phyloP scores from a whole-genome alignment of 2,329 filamentous ascomycete species.

The Alternaria gansuensis region DNA sequence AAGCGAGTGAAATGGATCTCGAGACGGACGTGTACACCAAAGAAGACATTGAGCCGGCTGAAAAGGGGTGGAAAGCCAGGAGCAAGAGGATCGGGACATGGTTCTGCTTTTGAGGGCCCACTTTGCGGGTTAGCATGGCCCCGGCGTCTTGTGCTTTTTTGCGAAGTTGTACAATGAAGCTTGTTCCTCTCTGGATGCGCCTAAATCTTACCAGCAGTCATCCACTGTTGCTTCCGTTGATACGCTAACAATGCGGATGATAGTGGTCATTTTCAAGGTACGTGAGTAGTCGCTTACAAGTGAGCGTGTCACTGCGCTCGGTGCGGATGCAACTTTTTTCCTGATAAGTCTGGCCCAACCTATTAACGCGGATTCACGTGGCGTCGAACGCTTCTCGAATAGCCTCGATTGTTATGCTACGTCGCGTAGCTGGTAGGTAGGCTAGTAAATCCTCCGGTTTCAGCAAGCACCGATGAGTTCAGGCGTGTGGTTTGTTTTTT shows the following conservation, averaged over 20 bases:
- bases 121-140: not conserved
- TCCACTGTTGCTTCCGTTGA: not conserved
- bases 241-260: not conserved
- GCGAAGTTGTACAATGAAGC: not conserved
- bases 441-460: not conserved
- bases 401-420: not conserved
- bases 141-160: not conserved
- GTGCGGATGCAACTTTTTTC: not conserved
- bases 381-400: not conserved
- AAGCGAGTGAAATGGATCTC: constrained; percentile 40
- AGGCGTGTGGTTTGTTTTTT: not conserved
- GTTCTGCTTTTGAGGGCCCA: constrained; percentile 37
- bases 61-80: constrained; percentile 31
- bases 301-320: not conserved
- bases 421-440: not conserved
- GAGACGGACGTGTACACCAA: constrained; percentile 46
- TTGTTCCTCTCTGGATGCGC: not conserved
- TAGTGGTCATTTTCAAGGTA: not conserved
- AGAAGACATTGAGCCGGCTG: constrained; percentile 40
- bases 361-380: not conserved
- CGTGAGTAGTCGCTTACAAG: no score
- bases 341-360: not conserved
- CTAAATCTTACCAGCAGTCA: fast-evolving
- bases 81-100: constrained; percentile 40
- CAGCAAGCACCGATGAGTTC: not conserved